phyloP scores from a whole-genome alignment of 331 rosid species.

The Acacia pycnantha region DNA sequence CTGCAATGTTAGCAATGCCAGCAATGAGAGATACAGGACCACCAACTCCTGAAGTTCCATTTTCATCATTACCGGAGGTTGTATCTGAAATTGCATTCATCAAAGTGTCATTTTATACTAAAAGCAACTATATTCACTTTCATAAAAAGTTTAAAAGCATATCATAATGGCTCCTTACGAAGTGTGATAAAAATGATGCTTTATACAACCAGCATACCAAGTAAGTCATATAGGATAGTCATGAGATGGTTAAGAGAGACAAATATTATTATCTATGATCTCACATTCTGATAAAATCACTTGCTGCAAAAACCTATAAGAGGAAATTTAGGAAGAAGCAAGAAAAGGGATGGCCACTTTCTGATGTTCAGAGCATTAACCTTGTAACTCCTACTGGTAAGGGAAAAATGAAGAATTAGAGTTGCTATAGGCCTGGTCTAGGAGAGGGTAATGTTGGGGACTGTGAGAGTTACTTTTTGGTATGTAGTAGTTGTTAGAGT shows the following conservation, averaged over 20 bases:
- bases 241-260: neutral
- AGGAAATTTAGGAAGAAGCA: neutral
- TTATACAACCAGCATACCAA: neutral
- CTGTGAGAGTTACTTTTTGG: too few relatives aligned
- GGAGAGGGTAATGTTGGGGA: too few relatives aligned
- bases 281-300: neutral
- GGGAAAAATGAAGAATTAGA: neutral
- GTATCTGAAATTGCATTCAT: conserved; percentile 34
- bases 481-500: too few relatives aligned
- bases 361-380: neutral
- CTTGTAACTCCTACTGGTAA: neutral
- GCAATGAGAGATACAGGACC: conserved; percentile 20
- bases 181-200: neutral
- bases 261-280: neutral
- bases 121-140: conserved; percentile 1
- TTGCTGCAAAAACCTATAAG: neutral
- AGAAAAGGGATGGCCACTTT: neutral
- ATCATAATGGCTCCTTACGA: neutral
- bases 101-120: neutral
- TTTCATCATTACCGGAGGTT: conserved; percentile 38
- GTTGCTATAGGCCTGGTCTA: neutral
- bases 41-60: conserved; percentile 33
- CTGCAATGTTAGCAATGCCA: conserved; percentile 58
- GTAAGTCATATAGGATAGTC: neutral
- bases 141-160: neutral